phyloP scores from a whole-genome alignment of 768 basidiomycete species.

The Boletus pseudo-olivaceus region DNA sequence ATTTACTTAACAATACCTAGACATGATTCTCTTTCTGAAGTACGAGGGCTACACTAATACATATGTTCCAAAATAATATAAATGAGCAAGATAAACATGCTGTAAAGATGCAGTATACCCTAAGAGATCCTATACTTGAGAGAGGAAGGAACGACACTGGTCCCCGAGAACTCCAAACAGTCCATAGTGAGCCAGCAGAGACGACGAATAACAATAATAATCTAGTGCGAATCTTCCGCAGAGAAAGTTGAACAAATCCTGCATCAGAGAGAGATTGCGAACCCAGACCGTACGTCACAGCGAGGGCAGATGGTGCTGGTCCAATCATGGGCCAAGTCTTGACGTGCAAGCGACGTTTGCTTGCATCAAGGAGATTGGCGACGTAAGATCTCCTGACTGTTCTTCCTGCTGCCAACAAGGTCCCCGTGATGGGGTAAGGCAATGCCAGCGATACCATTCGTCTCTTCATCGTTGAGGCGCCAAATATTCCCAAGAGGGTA shows the following conservation, averaged over 20 bases:
- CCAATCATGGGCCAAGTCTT: not conserved
- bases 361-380: conserved; percentile 27
- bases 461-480: conserved; percentile 71
- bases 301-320: not conserved
- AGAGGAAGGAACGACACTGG: conserved; percentile 19
- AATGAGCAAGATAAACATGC: conserved; percentile 37
- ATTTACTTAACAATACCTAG: conserved; percentile 15
- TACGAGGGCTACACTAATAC: conserved; percentile 29
- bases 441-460: conserved; percentile 49
- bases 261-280: not conserved
- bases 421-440: conserved; percentile 43
- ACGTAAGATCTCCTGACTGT: conserved; percentile 36
- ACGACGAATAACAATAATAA: conserved; percentile 30
- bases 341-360: not conserved
- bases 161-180: conserved; percentile 32
- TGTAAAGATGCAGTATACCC: conserved; percentile 33
- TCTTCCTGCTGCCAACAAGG: conserved; percentile 38
- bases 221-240: conserved; percentile 28
- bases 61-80: conserved; percentile 36
- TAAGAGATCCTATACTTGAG: conserved; percentile 32
- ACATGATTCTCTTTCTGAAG: conserved; percentile 2
- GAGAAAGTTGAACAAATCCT: conserved; percentile 6
- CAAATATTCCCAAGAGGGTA: conserved; percentile 56
- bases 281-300: not conserved
- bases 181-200: conserved; percentile 26